These are phyloP conservation scores for Podaxis sp. DNA, from an alignment of 768 basidiomycete species.

Conservation along the genomic window DNA sequence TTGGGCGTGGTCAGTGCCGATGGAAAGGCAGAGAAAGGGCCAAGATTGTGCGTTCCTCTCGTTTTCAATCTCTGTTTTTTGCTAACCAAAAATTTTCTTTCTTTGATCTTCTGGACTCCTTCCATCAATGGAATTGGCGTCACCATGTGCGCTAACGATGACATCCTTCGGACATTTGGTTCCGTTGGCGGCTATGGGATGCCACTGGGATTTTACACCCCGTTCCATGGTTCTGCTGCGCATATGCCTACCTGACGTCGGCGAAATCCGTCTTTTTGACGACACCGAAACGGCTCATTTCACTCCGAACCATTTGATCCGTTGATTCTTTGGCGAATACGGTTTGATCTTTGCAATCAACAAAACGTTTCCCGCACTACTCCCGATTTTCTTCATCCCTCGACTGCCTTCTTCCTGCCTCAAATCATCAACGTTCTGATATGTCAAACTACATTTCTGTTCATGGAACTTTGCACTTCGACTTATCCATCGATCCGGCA, in stretches of 20 bases:
- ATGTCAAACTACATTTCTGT: background rate
- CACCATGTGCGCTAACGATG: background rate
- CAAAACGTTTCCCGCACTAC: background rate
- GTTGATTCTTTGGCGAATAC: background rate
- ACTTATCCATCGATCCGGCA: background rate
- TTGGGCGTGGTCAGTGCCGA: slow-evolving; percentile 37
- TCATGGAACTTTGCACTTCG: background rate
- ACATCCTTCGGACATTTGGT: background rate
- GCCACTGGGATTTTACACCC: background rate
- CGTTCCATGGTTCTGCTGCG: background rate
- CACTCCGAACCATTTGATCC: slow-evolving; percentile 1
- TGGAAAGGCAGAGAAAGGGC: slow-evolving; percentile 28
- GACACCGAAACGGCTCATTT: background rate
- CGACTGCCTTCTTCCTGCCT: background rate
- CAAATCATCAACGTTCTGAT: background rate
- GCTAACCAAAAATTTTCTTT: background rate
- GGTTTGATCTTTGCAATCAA: background rate
- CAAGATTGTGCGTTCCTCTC: slow-evolving; percentile 38
- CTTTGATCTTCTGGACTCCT: background rate
- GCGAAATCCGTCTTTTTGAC: background rate
- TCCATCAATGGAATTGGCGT: background rate
- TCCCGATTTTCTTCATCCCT: background rate
- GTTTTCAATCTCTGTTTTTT: slow-evolving; percentile 7
- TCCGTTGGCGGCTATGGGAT: background rate
- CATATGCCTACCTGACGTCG: background rate